Base-by-base conservation (phyloP, 192 early-diverging fungal species). In the Coemansia sp. region DNA sequence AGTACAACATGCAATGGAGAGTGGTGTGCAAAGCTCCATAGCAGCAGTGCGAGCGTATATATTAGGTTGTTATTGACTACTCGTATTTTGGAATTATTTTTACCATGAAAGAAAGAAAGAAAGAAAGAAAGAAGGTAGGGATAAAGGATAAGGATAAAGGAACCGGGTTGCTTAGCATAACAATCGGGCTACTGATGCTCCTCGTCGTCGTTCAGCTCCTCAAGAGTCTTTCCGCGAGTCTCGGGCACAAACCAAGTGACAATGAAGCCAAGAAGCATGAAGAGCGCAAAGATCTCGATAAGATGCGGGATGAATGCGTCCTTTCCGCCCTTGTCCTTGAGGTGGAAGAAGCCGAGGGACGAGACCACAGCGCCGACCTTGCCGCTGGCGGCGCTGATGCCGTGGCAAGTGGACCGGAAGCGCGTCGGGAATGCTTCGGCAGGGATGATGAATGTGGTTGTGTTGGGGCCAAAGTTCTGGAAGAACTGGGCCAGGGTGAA, bases 401-500 rank as follows among this genome's bases (percentile, higher is more conserved):
- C 92, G 68, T 92, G 91, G 61, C 87, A 85, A 7, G 92, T 92
- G 10, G 92, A 89, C 56, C 91, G 84, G 76, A 89, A 92, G n/a
- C 90, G 87, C 18, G 92, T 93, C 8, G 92, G 92, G 79, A 90
- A 93, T 15, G 86, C 84, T 79, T 93, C 92, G 64, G 88, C 85
- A 45, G 92, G 92, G 56, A 92, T 84, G 53, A 93, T 89, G 56
- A 93, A 93, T 5, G 92, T 93, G 12, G 95, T 98, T 11, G 88
- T 65, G 83, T 98, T 98, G 49, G 96, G 95, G 26, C 95, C 95
- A 86, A 93, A 98, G 86, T 98, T 94, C 86, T 92, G 92, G 87
- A 96, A 93, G 72, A 93, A 84, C 65, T 90, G 85, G 2, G 89
- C 86, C 19, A 85, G 59, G 0, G 86, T 84, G 63, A 86, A 87